Base-by-base conservation (phyloP, 768 basidiomycete species). In the Jaapia argillacea region DNA sequence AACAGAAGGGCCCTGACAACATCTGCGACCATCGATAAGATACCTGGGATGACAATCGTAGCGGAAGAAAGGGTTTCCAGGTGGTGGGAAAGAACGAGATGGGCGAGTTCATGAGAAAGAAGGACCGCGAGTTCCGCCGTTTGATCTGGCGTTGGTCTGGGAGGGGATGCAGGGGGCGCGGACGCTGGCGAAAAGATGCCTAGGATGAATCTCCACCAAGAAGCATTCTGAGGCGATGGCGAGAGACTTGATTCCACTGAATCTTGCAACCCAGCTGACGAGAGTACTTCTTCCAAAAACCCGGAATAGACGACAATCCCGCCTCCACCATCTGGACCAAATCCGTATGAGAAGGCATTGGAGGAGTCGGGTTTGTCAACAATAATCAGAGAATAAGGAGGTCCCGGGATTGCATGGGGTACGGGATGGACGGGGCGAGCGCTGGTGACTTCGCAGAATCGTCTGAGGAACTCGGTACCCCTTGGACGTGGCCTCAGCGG, bases 331-430 rank as follows among this genome's bases (percentile, higher is more conserved):
- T 91, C 79, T 2, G 88, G 84, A 10, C 90, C 90, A 51, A 97
- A 98, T 1, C 94, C 94, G 56, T 93, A 97, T 1, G 85, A 88
- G 60, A 99, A 96, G 1, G 96, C 94, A 55, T 97, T 99, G 6
- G 77, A 72, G 2, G 79, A 69, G 46, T 87, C 82, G 1, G 88
- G 81, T 47, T 81, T 79, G 41, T 97, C 88, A 37, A 94, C 77
- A n/a, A 99, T 59, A 36, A 99, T 71, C 4, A 99, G 65, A 25
- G 88, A 85, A 58, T 93, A 98, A 0, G 91, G 91, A 23, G 90
- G 87, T 0, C 89, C 90, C 6, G 85, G 66, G 36, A 82, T 72
- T 18, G 68, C 58, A 48, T 82, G 80, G 3, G 79, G 68, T 18
- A 68, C 63, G 10, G 69, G 61, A 7, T 61, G 59, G 4, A 60